Evolutionary conservation across 129 eudicot genomes (phyloP).

Genomic region (Silybum marianum): DNA sequence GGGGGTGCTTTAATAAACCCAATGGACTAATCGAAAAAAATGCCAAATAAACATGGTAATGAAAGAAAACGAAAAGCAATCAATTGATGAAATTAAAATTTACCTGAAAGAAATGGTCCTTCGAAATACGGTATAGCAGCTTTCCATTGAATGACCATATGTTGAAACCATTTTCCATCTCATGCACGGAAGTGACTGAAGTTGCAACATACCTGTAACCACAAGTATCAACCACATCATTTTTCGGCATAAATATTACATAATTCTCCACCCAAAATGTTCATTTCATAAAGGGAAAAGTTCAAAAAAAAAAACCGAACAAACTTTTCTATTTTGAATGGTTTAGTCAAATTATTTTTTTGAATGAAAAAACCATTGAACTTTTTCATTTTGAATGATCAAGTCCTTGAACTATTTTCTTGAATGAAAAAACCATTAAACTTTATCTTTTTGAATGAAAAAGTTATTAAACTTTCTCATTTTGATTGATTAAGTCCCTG

Average conservation of each 20-base stretch:
- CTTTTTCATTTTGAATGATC: no score
- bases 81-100: background rate
- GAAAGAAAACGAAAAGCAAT: background rate
- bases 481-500: no score
- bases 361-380: no score
- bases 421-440: no score
- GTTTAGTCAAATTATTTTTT: no score
- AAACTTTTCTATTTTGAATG: no score
- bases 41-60: background rate
- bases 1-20: background rate
- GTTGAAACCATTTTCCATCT: conserved; percentile 92
- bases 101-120: conserved; percentile 94
- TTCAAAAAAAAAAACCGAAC: no score
- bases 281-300: background rate
- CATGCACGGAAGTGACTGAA: conserved; percentile 83
- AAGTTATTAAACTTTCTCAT: no score
- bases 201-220: conserved; percentile 75
- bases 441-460: no score
- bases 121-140: conserved; percentile 65
- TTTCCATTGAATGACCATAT: conserved; percentile 90
- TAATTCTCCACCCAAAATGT: background rate
- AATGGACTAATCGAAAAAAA: background rate
- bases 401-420: no score
- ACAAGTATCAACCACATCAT: background rate
- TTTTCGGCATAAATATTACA: background rate